Conservation (phyloP, 805 yeast genomes). For the Saccharomycopsis synnaedendra region DNA sequence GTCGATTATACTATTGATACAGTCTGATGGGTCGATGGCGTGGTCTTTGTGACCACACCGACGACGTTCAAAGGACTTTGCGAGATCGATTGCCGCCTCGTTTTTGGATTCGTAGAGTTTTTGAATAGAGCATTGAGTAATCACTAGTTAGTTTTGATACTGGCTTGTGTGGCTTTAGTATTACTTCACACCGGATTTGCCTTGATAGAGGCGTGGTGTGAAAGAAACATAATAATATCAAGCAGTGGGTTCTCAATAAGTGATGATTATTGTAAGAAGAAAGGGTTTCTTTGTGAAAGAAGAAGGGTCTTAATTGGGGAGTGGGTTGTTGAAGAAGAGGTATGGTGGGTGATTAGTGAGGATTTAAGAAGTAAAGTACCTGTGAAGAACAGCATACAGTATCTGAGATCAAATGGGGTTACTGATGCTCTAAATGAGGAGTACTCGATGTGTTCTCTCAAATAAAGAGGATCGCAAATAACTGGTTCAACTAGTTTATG, state of each 20-base stretch:
- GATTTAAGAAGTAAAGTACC: neutral
- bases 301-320: neutral
- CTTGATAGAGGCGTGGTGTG: neutral
- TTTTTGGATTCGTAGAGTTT: conserved; percentile 62
- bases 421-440: too few relatives aligned
- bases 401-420: too few relatives aligned
- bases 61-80: conserved; percentile 80
- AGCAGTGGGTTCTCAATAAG: neutral
- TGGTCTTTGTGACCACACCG: conserved; percentile 77
- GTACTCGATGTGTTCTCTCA: too few relatives aligned
- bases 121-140: conserved; percentile 92
- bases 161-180: neutral
- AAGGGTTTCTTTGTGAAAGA: neutral
- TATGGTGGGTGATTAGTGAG: neutral
- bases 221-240: neutral
- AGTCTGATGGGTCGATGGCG: conserved; percentile 57
- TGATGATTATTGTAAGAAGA: neutral
- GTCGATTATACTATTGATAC: conserved; percentile 60
- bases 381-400: too few relatives aligned
- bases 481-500: too few relatives aligned
- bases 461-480: too few relatives aligned
- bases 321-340: neutral
- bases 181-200: neutral
- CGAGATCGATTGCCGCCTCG: conserved; percentile 68
- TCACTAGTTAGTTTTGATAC: conserved; percentile 30